These are phyloP conservation scores for Lupinus albus DNA, from an alignment of 306 rosid species.

Conservation along the genomic window DNA sequence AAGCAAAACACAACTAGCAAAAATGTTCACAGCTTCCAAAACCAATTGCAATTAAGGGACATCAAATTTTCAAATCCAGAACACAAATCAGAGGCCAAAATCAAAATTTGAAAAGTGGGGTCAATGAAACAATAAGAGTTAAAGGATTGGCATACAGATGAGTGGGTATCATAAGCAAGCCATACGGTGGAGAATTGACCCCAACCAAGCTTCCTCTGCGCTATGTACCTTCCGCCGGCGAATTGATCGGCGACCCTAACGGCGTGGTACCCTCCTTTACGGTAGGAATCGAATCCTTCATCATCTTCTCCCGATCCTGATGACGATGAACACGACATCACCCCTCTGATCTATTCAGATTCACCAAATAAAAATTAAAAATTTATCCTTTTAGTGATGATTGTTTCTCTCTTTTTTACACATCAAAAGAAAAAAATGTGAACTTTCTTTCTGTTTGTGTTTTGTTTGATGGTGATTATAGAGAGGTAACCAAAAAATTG, in stretches of 20 bases:
- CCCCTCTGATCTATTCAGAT: constrained; percentile 45
- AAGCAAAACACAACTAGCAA: neutral
- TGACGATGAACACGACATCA: constrained; percentile 89
- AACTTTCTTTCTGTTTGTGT: neutral
- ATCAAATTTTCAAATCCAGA: constrained; percentile 6
- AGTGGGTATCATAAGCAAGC: constrained; percentile 84
- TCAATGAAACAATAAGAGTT: neutral
- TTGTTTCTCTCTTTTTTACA: neutral
- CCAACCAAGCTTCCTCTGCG: constrained; percentile 96
- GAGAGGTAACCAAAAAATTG: constrained; percentile 15
- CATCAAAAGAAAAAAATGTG: neutral
- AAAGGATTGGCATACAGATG: constrained; percentile 57
- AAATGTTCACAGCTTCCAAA: neutral
- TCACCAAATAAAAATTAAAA: neutral
- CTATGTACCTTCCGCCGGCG: constrained; percentile 83
- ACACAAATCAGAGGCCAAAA: constrained; percentile 34
- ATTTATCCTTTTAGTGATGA: no score
- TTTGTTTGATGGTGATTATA: constrained; percentile 5
- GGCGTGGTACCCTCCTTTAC: constrained; percentile 97
- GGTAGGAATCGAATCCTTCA: constrained; percentile 86
- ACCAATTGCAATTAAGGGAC: constrained; percentile 1
- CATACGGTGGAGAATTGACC: constrained; percentile 98
- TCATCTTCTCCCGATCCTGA: constrained; percentile 95
- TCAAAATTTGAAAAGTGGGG: neutral
- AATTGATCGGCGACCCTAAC: constrained; percentile 89